Evolutionary conservation across 441 rosid species (phyloP).

Genomic region (Populus tomentosa): DNA sequence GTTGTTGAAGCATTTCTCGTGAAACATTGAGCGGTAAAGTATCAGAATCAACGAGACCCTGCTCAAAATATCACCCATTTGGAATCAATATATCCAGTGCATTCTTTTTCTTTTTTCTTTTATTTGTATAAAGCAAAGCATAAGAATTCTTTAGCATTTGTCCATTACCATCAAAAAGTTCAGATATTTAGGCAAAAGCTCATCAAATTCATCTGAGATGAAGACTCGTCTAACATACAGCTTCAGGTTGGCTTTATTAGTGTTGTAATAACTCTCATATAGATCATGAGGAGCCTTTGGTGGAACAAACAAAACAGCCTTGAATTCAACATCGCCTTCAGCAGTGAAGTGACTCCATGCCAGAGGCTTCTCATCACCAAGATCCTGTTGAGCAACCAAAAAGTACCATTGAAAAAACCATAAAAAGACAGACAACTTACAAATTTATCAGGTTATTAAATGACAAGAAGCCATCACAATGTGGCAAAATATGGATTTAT

Average conservation of each 20-base stretch:
- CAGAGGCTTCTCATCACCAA: constrained; percentile 75
- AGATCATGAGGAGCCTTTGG: constrained; percentile 91
- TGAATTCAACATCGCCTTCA: constrained; percentile 97
- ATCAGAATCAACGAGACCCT: constrained; percentile 98
- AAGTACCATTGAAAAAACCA: too few relatives aligned
- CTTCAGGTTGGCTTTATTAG: constrained; percentile 80
- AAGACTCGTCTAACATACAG: constrained; percentile 88
- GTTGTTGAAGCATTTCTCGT: constrained; percentile 94
- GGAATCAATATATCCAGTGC: neutral
- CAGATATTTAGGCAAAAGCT: constrained; percentile 83
- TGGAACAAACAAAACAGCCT: constrained; percentile 88
- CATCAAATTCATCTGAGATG: constrained; percentile 94
- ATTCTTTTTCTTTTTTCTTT: too few relatives aligned
- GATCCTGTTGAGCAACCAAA: too few relatives aligned
- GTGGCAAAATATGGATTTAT: too few relatives aligned
- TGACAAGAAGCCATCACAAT: too few relatives aligned
- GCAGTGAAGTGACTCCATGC: constrained; percentile 91
- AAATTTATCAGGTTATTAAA: too few relatives aligned
- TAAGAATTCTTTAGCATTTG: neutral
- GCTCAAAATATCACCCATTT: constrained; percentile 22
- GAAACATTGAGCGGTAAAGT: constrained; percentile 87
- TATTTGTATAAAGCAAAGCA: neutral
- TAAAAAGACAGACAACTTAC: too few relatives aligned
- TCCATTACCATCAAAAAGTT: constrained; percentile 73
- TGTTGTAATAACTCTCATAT: constrained; percentile 84